Conservation (phyloP, 2,329 filamentous ascomycete genomes). For the Monascus ruber region DNA sequence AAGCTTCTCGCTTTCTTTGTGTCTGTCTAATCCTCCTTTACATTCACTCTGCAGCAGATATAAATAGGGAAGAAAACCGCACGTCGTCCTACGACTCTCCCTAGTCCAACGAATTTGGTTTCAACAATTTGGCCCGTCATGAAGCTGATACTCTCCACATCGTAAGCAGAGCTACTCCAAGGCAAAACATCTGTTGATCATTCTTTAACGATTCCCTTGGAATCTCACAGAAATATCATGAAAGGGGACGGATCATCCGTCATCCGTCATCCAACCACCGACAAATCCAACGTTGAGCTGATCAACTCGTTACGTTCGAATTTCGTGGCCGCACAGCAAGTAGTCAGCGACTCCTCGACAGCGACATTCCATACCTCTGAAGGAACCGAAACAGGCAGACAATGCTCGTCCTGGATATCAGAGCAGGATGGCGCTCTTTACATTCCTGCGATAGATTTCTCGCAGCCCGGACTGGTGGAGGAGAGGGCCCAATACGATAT, state of each 20-base stretch:
- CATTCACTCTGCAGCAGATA: too few relatives aligned
- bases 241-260: conserved; percentile 69
- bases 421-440: conserved; percentile 52
- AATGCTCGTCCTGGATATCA: conserved; percentile 56
- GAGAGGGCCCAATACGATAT: conserved; percentile 82
- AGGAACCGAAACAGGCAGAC: conserved; percentile 4
- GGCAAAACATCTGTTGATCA: not conserved
- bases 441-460: conserved; percentile 67
- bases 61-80: too few relatives aligned
- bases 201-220: conserved; percentile 1
- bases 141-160: conserved; percentile 75
- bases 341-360: conserved; percentile 23
- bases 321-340: conserved; percentile 62
- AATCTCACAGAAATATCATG: conserved; percentile 60
- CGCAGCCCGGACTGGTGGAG: conserved; percentile 60
- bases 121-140: conserved; percentile 39
- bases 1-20: too few relatives aligned
- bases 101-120: too few relatives aligned
- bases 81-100: too few relatives aligned
- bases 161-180: conserved; percentile 44
- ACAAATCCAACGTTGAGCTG: conserved; percentile 87
- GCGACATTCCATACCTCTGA: conserved; percentile 4
- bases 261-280: conserved; percentile 63
- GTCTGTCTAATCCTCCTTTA: too few relatives aligned
- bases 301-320: conserved; percentile 78